Conservation (phyloP, 441 rosid genomes). For the Rhodomyrtus psidioides region DNA sequence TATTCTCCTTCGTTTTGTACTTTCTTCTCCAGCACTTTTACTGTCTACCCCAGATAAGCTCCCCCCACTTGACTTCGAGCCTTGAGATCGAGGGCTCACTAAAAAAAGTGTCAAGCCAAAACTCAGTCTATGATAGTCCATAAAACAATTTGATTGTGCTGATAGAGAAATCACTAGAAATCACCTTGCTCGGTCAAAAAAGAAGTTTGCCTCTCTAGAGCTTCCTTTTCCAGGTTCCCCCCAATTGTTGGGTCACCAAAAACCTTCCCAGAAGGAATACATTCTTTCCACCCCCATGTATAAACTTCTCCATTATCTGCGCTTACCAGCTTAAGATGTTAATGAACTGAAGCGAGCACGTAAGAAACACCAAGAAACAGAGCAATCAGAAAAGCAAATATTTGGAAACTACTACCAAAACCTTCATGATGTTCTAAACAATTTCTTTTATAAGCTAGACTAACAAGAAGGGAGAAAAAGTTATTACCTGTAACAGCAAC, state of each 20-base stretch:
- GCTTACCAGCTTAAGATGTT: background rate
- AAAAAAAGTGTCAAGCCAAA: background rate
- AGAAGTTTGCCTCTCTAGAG: constrained; percentile 39
- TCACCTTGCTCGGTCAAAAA: constrained; percentile 68
- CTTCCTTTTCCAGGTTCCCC: constrained; percentile 37
- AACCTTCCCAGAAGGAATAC: constrained; percentile 86
- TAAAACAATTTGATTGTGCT: background rate
- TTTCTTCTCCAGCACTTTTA: constrained; percentile 52
- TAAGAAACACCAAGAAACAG: background rate
- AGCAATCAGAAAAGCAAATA: background rate
- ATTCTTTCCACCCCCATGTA: constrained; percentile 99
- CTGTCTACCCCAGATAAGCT: constrained; percentile 31
- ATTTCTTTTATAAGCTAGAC: background rate
- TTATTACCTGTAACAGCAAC: constrained; percentile 75
- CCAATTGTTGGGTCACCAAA: constrained; percentile 41
- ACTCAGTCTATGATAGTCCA: background rate
- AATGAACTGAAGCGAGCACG: background rate
- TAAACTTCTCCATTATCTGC: constrained; percentile 70
- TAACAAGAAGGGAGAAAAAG: background rate
- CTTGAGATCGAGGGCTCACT: constrained; percentile 57
- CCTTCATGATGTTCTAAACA: background rate
- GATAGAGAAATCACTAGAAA: background rate
- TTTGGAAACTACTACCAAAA: background rate
- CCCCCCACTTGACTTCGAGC: constrained; percentile 46
- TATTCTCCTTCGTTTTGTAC: constrained; percentile 61